These are phyloP conservation scores for Aspergillus sp. DNA, from an alignment of 2,329 filamentous ascomycete genomes.

Conservation along the genomic window DNA sequence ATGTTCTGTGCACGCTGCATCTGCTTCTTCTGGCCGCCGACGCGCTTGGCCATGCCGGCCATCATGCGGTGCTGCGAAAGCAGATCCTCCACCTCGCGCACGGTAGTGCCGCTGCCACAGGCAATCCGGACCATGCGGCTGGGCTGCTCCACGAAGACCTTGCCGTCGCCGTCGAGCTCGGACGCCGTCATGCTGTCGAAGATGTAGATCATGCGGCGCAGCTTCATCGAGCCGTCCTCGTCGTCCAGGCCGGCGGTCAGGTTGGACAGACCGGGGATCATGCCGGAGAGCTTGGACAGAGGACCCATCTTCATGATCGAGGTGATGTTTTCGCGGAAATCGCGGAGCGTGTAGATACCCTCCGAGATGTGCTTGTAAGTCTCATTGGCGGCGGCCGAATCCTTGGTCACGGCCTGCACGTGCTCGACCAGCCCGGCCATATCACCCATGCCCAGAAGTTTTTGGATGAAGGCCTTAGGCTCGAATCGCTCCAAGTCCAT, in stretches of 20 bases:
- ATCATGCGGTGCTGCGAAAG: slow-evolving; percentile 99
- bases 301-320: slow-evolving; percentile 99
- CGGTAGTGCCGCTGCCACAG: slow-evolving; percentile 82
- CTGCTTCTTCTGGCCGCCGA: slow-evolving; percentile 96
- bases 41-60: slow-evolving; percentile 98
- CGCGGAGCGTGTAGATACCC: slow-evolving; percentile 91
- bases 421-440: slow-evolving; percentile 94
- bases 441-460: slow-evolving; percentile 94
- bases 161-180: slow-evolving; percentile 92
- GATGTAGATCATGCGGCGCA: slow-evolving; percentile 98
- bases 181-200: slow-evolving; percentile 98
- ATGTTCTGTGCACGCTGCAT: slow-evolving; percentile 91
- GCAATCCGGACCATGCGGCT: slow-evolving; percentile 90
- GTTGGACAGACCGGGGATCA: slow-evolving; percentile 93
- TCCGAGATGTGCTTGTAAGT: slow-evolving; percentile 99
- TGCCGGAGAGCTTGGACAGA: slow-evolving; percentile 93
- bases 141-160: slow-evolving; percentile 88
- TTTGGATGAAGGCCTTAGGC: slow-evolving; percentile 88
- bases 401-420: slow-evolving; percentile 89
- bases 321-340: slow-evolving; percentile 88
- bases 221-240: slow-evolving; percentile 87
- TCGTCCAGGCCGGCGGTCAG: slow-evolving; percentile 97
- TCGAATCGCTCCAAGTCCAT: slow-evolving; percentile 90
- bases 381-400: slow-evolving; percentile 76
- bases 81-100: slow-evolving; percentile 90